These are phyloP conservation scores for Stachybotrys chlorohalonatus DNA, from an alignment of 2,329 filamentous ascomycete genomes.

Conservation along the genomic window DNA sequence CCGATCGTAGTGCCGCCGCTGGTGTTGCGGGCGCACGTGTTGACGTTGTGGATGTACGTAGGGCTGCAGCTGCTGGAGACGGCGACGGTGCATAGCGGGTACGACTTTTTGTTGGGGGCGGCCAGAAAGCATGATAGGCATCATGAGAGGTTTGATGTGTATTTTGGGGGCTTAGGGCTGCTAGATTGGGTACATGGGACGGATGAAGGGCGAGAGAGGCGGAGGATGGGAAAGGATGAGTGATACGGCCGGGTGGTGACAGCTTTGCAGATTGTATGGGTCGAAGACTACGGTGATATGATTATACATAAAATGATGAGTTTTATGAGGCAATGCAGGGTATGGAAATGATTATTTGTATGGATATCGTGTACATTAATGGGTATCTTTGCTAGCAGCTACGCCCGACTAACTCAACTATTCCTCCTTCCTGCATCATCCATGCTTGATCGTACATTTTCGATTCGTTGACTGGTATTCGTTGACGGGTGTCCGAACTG, in stretches of 20 bases:
- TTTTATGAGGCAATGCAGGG: not conserved
- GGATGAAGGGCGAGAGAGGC: constrained; percentile 10
- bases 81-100: constrained; percentile 46
- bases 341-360: not conserved
- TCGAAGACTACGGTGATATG: not conserved
- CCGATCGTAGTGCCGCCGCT: constrained; percentile 41
- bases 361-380: not conserved
- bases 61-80: constrained; percentile 41
- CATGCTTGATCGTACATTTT: not conserved
- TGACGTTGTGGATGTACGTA: constrained; percentile 44
- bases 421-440: not conserved
- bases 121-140: constrained; percentile 46
- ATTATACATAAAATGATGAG: not conserved
- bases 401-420: not conserved
- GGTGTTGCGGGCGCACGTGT: constrained; percentile 34
- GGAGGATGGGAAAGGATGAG: not conserved
- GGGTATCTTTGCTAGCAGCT: not conserved
- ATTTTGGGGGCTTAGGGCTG: constrained; percentile 42
- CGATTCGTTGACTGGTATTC: too few species aligned
- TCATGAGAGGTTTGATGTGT: constrained; percentile 45
- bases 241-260: not conserved
- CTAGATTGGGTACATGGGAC: constrained; percentile 50
- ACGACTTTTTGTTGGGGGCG: constrained; percentile 39
- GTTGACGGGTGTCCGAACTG: not conserved
- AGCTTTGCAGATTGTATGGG: not conserved